A percentile compares a stretch with the other conserved stretches of the same genome.
Evolutionary conservation across 345 rosid genomes (phyloP).

Genomic region (Turnera subulata): DNA sequence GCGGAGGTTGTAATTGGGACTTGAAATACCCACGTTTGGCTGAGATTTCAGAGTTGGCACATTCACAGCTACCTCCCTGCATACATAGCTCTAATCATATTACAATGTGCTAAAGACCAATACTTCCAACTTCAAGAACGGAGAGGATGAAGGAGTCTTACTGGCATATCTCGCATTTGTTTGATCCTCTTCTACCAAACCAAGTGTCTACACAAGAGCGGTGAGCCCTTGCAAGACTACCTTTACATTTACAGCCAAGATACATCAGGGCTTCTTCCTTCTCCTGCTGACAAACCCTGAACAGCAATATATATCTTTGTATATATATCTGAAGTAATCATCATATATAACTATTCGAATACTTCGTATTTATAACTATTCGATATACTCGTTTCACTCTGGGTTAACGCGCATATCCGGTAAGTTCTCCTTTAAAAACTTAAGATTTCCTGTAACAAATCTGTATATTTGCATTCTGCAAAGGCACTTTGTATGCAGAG

Average conservation of each 20-base stretch:
- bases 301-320: slow-evolving; percentile 10
- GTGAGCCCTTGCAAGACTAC: slow-evolving; percentile 77
- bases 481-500: neutral
- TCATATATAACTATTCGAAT: too few relatives aligned
- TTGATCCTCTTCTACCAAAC: slow-evolving; percentile 82
- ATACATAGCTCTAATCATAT: too few relatives aligned
- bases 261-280: slow-evolving; percentile 74
- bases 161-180: slow-evolving; percentile 92
- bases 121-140: neutral
- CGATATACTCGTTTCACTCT: neutral
- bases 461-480: too few relatives aligned
- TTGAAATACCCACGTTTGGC: slow-evolving; percentile 63
- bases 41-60: slow-evolving; percentile 66
- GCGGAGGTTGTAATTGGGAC: too few relatives aligned
- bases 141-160: slow-evolving; percentile 30
- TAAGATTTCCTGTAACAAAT: too few relatives aligned
- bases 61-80: slow-evolving; percentile 65
- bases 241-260: slow-evolving; percentile 84
- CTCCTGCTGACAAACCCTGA: slow-evolving; percentile 85
- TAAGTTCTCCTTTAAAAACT: too few relatives aligned
- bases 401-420: too few relatives aligned
- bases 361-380: neutral
- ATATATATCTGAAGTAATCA: neutral
- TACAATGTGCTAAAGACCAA: neutral
- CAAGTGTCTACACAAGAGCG: slow-evolving; percentile 80